Percentiles rank a stretch among this genome's conserved stretches.
phyloP scores from a whole-genome alignment of 768 basidiomycete genomes.

The Mrakia blollopis region DNA sequence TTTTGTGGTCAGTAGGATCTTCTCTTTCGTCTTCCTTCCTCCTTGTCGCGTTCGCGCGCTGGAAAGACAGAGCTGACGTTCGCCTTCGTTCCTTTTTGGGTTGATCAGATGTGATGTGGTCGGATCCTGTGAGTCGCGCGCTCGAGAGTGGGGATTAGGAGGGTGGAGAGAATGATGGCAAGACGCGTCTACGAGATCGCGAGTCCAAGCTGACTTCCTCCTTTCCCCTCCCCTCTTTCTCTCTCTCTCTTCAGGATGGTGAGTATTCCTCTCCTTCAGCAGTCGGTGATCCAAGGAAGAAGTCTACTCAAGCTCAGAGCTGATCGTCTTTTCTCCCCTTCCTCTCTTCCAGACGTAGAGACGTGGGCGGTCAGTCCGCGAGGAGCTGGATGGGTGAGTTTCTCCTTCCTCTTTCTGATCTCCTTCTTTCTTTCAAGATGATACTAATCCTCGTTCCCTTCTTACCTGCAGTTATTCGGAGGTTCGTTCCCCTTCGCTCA shows the following conservation, averaged over 20 bases:
- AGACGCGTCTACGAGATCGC: background rate
- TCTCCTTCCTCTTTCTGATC: background rate
- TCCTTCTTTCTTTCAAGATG: no score
- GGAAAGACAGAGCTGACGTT: background rate
- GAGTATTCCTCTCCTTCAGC: background rate
- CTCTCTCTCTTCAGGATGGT: background rate
- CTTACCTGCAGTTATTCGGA: slow-evolving; percentile 5
- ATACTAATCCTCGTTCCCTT: background rate
- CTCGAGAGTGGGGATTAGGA: no score
- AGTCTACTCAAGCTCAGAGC: background rate
- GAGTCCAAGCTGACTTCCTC: background rate
- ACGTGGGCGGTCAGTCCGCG: slow-evolving; percentile 96
- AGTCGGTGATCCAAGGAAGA: no score
- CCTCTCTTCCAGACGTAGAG: slow-evolving; percentile 66
- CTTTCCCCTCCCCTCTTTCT: background rate
- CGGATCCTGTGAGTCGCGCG: slow-evolving; percentile 24
- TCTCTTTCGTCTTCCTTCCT: background rate
- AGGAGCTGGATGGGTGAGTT: slow-evolving; percentile 75
- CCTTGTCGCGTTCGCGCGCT: background rate
- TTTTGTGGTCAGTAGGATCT: slow-evolving; percentile 47
- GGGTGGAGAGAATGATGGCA: background rate
- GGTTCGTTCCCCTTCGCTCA: background rate
- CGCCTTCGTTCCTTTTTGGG: background rate
- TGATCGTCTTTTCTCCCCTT: background rate
- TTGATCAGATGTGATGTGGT: slow-evolving; percentile 90